phyloP scores from a whole-genome alignment of 192 early-diverging fungal species.

The Linnemannia hyalina region DNA sequence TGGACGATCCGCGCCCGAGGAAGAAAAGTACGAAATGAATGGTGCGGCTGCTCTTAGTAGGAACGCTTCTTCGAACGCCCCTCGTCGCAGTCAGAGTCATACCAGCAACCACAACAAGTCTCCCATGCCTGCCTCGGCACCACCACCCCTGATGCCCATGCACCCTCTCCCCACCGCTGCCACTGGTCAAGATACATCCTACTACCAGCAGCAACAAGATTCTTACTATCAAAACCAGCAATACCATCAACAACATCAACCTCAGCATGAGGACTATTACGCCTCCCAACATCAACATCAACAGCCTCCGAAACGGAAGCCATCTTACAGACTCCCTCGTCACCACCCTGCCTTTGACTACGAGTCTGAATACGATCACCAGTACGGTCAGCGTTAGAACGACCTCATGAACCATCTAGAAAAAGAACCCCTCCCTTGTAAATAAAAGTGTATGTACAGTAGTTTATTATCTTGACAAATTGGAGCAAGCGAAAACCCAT shows the following conservation, averaged over 20 bases:
- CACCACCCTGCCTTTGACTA: neutral
- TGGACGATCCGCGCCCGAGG: neutral
- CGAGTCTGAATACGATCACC: neutral
- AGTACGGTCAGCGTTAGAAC: neutral
- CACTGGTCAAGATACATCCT: neutral
- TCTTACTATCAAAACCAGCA: neutral
- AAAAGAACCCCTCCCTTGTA: neutral
- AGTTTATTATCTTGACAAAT: constrained; percentile 1
- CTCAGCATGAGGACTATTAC: neutral
- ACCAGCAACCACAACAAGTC: neutral
- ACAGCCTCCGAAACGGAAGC: neutral
- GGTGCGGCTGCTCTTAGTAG: neutral
- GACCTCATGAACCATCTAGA: neutral
- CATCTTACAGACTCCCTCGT: neutral
- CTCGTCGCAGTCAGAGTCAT: constrained; percentile 4
- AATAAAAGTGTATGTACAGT: constrained; percentile 6
- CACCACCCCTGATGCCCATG: neutral
- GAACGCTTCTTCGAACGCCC: neutral
- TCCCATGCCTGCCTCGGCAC: neutral
- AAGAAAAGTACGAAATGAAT: neutral
- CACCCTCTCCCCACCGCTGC: neutral
- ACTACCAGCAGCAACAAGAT: neutral
- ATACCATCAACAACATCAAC: neutral
- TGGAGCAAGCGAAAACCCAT: neutral
- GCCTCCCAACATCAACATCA: neutral